Base-by-base conservation (phyloP, 176 grass and related monocot genomes). In the Tillandsia fasciculata region DNA sequence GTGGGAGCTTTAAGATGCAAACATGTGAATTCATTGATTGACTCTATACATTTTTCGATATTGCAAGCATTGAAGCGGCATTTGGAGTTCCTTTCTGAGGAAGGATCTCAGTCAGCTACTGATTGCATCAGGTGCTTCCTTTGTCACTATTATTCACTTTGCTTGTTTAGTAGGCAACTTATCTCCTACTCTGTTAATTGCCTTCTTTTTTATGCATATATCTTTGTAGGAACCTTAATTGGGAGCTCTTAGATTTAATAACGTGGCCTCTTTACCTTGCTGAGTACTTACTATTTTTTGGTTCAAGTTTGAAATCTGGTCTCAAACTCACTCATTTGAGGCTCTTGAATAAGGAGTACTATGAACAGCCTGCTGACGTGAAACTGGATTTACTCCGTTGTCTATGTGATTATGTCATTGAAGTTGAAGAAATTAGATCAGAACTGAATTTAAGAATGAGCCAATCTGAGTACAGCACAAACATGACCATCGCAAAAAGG, bases 201-300 rank as follows among this genome's bases (percentile, higher is more conserved):
- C 33, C 33, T 69, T 29, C 14, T 81, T 48, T 67, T 76, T 50
- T 67, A 47, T 61, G 24, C 69, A 22, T 74, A 66, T 74, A 23
- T 85, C 50, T 85, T 26, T 74, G 53, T 79, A 99, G 95, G 90
- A 90, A 83, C 79, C 87, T 99, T 70, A 99, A 99, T 66, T 99
- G 95, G 95, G 90, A 90, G 66, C 82, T 99, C 13, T 76, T 99
- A 63, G 90, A 99, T 80, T 81, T 90, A 71, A 81, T 88, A 67
- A 99, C 95, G 6, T 99, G 95, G 95, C 95, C 95, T 48, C 77
- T 99, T 59, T 99, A 83, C 82, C 87, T 99, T 51, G 86, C 87
- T 53, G 90, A 92, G 64, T 99, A 99, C 73, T 82, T 90, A 50
- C 64, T 99, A 69, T 75, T 88, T 72, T 87, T 80, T 20, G 69